These are phyloP conservation scores for Nicotiana benthamiana DNA, from an alignment of 257 asterid genomes.

Conservation along the genomic window DNA sequence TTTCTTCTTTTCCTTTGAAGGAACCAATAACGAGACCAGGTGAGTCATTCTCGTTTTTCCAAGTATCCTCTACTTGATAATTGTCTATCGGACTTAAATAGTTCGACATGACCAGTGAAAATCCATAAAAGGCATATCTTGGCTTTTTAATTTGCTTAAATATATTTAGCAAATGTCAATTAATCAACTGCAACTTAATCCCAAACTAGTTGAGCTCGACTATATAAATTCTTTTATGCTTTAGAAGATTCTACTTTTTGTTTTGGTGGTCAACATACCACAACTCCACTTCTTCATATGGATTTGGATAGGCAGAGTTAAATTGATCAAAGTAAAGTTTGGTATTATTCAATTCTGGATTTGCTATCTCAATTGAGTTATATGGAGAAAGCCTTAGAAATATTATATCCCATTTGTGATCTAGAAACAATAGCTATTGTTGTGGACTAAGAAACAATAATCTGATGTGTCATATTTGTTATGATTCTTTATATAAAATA, in stretches of 20 bases:
- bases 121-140: no score
- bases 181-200: not conserved
- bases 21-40: constrained; percentile 12
- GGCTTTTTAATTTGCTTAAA: no score
- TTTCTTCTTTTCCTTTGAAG: constrained; percentile 27
- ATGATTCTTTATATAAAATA: not conserved
- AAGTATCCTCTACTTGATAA: not conserved
- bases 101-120: no score
- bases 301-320: not conserved
- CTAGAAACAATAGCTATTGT: not conserved
- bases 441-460: not conserved
- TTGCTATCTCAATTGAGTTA: not conserved
- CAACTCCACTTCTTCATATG: not conserved
- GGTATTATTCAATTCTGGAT: no score
- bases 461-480: not conserved
- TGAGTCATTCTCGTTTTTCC: constrained; percentile 11
- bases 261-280: not conserved
- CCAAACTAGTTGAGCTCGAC: not conserved
- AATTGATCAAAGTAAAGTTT: not conserved
- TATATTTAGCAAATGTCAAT: not conserved
- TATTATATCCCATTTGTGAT: not conserved
- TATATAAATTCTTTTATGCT: not conserved
- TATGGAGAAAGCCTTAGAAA: no score
- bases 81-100: not conserved
- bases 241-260: not conserved